Evolutionary conservation across 805 yeast species (phyloP), one percentile per base, ranked within the genome.

Genomic region (Starmerella gropengiesseri): DNA sequence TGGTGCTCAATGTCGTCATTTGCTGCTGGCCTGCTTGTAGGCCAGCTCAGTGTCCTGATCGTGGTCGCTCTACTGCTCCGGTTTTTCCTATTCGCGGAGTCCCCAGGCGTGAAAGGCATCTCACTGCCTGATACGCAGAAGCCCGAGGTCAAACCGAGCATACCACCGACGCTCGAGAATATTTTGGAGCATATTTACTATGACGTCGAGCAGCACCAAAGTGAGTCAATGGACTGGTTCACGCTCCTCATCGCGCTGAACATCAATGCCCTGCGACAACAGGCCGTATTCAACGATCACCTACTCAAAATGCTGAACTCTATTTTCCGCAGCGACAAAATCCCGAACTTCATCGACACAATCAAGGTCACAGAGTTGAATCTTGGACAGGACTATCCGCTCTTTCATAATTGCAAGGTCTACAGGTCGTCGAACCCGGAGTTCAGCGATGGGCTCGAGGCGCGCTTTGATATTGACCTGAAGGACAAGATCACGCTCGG

Each of bases 171-270:
- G 6, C 48, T 60, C 12, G 54, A 51, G 19, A 46, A 74, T 0
- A 83, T 91, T 17, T 65, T 91, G 30, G 96, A 89, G 50, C 87
- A 86, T 54, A 86, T 96, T 0, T 85, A 85, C 57, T 91, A 91
- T 61, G 82, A 91, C 56, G 96, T 91, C 1, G 77, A 78, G 35
- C 77, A 76, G 20, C 98, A 91, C 59, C 69, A 77, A 14, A 74
- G 96, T 0, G 98, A 91, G 64, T 81, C 95, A 0, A 64, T 91
- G 47, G 98, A 91, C 60, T 91, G 98, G 98, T 85, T 91, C 60
- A 91, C 89, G 51, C 96, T 91, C 1, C 67, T 91, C 28, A 72
- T 91, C 16, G 98, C 96, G 0, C 96, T 91, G 59, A 78, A 86
- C 7, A 77, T 91, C 20, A 75, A 83, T 25, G 94, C 87, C 50